Base-by-base conservation (phyloP, 352 stramenopile species). In the Albugo laibachii region DNA sequence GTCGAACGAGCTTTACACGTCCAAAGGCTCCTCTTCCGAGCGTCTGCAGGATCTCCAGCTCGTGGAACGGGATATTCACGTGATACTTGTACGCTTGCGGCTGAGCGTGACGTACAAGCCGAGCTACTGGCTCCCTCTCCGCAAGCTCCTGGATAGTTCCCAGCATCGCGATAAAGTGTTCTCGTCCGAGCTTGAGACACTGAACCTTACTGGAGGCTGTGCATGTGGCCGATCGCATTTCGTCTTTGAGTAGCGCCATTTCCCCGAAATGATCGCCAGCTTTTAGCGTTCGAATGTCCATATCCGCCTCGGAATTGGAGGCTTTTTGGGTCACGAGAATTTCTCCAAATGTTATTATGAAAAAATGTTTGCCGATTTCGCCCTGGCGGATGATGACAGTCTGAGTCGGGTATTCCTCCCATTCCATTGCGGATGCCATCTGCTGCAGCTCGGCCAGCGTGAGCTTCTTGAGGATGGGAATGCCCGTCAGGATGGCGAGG, bases 181-280 rank as follows among this genome's bases (percentile, higher is more conserved):
- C 67, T 11, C 71, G 59, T 14, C 69, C 69, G 3, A 84, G 62
- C 10, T 68, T 76, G 18, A 84, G 52, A 40, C 72, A 80, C 48
- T 79, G 65, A 3, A 82, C 74, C 34, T 61, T 47, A 0, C 67
- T 71, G 8, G 72, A 62, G 0, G 87, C 81, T 10, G 80, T 91
- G 44, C 93, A 93, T 5, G 92, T 97, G 0, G 85, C 87, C 0
- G 80, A 87, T 13, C 83, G 69, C 53, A 82, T 74, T 60, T 96
- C 87, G 42, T 95, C 69, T 14, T 92, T 95, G 37, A 97, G 70
- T 5, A 97, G 61, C 2, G 92, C 86, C 58, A 91, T 89, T 55
- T 97, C 92, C 19, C 91, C 92, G 59, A 97, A 97, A 52, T 93
- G 94, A 44, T 95, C 82, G 1, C 80, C 74, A 11, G 70, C 53